Conservation (phyloP, 371 early-diverging fungal species). For the Saksenaea vasiformis region DNA sequence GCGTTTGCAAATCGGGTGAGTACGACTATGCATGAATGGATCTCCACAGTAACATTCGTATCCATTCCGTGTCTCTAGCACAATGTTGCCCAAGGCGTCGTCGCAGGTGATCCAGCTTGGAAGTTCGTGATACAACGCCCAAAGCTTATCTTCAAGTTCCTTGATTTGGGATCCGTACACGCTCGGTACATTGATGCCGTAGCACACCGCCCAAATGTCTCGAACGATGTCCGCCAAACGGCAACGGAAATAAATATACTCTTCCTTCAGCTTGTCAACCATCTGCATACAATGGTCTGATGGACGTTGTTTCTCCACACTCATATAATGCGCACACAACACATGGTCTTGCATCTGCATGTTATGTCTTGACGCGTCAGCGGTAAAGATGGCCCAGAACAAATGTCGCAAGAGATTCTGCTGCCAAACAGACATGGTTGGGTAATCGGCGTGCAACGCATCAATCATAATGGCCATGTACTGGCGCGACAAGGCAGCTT, state of each 20-base stretch:
- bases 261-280: slow-evolving; percentile 27
- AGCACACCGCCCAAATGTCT: slow-evolving; percentile 19
- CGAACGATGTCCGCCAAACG: slow-evolving; percentile 20
- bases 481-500: slow-evolving; percentile 20
- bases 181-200: slow-evolving; percentile 9
- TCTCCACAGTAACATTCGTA: slow-evolving; percentile 20
- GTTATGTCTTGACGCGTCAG: slow-evolving; percentile 20
- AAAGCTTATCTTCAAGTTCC: slow-evolving; percentile 19
- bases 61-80: slow-evolving; percentile 10
- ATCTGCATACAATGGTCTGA: slow-evolving; percentile 20
- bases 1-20: slow-evolving; percentile 26
- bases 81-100: slow-evolving; percentile 14
- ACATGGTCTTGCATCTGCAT: slow-evolving; percentile 25
- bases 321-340: slow-evolving; percentile 21
- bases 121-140: slow-evolving; percentile 21
- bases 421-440: slow-evolving; percentile 28
- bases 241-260: slow-evolving; percentile 28
- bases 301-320: slow-evolving; percentile 27
- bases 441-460: slow-evolving; percentile 21
- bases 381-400: slow-evolving; percentile 27
- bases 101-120: slow-evolving; percentile 21
- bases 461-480: slow-evolving; percentile 30
- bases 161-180: slow-evolving; percentile 21
- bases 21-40: slow-evolving; percentile 15
- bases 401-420: slow-evolving; percentile 26